These are phyloP conservation scores for Xerophyta viscosa DNA, from an alignment of 106 monocot genomes.

Conservation along the genomic window DNA sequence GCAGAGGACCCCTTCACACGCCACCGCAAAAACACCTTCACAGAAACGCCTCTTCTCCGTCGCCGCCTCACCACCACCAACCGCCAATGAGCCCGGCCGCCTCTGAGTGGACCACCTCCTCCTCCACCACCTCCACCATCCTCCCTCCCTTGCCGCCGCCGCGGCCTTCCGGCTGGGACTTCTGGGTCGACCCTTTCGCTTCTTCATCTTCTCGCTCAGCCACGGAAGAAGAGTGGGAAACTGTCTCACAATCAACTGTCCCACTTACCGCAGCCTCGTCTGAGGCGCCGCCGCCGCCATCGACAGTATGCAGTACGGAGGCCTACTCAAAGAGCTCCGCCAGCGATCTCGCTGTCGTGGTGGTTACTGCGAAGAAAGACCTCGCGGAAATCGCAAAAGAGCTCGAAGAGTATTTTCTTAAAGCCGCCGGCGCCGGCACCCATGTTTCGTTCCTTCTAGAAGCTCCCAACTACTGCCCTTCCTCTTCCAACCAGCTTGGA, in stretches of 20 bases:
- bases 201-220: slow-evolving; percentile 43
- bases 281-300: too few relatives aligned
- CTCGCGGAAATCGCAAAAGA: slow-evolving; percentile 67
- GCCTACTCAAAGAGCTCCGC: slow-evolving; percentile 31
- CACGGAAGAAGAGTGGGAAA: slow-evolving; percentile 58
- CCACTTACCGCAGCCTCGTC: too few relatives aligned
- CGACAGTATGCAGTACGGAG: too few relatives aligned
- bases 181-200: slow-evolving; percentile 72
- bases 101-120: slow-evolving; percentile 52
- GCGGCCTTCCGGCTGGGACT: slow-evolving; percentile 62
- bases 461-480: slow-evolving; percentile 29
- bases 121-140: slow-evolving; percentile 42
- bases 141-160: slow-evolving; percentile 56
- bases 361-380: slow-evolving; percentile 49
- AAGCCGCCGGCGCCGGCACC: slow-evolving; percentile 63
- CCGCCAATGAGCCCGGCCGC: slow-evolving; percentile 26
- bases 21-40: not conserved
- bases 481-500: slow-evolving; percentile 15
- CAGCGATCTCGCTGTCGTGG: slow-evolving; percentile 67
- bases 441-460: slow-evolving; percentile 52
- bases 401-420: slow-evolving; percentile 88
- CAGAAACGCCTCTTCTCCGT: too few relatives aligned
- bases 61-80: slow-evolving; percentile 22
- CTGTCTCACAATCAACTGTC: too few relatives aligned
- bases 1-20: too few relatives aligned